A percentile compares a stretch with the other conserved stretches of the same genome.
phyloP scores from a whole-genome alignment of 2,329 filamentous ascomycete genomes.

The Onygena corvina region DNA sequence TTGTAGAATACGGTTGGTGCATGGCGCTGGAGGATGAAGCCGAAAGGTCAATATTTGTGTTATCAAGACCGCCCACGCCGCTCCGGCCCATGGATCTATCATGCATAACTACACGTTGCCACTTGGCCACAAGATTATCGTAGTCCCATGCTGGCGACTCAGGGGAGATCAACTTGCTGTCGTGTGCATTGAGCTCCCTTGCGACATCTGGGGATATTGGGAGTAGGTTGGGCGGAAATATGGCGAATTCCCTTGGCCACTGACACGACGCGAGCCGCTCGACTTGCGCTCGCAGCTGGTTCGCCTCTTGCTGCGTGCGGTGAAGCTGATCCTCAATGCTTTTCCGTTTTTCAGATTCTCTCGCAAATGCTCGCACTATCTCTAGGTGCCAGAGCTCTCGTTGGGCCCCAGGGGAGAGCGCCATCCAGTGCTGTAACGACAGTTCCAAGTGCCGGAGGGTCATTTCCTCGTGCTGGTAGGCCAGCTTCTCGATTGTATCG shows the following conservation, averaged over 20 bases:
- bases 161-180: conserved; percentile 25
- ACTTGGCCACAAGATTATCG: conserved; percentile 37
- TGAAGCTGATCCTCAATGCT: conserved; percentile 34
- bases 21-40: background rate
- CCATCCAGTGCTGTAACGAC: conserved; percentile 65
- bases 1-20: conserved; percentile 6
- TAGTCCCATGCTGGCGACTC: conserved; percentile 36
- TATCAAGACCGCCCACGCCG: conserved; percentile 9
- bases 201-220: conserved; percentile 30
- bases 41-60: background rate
- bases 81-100: conserved; percentile 32
- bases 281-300: conserved; percentile 38
- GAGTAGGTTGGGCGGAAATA: conserved; percentile 37
- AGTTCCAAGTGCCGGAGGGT: conserved; percentile 64
- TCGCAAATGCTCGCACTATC: conserved; percentile 36
- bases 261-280: conserved; percentile 37
- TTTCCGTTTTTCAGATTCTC: conserved; percentile 35
- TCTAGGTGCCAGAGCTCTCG: conserved; percentile 38
- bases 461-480: conserved; percentile 53
- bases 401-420: conserved; percentile 45
- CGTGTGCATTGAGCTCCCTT: conserved; percentile 26
- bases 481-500: conserved; percentile 31
- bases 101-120: conserved; percentile 38
- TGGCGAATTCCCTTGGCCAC: conserved; percentile 38
- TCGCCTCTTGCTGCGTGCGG: conserved; percentile 37